Evolutionary conservation across 495 filamentous ascomycete genomes (phyloP).

Genomic region (Mytilinidion resinicola): DNA sequence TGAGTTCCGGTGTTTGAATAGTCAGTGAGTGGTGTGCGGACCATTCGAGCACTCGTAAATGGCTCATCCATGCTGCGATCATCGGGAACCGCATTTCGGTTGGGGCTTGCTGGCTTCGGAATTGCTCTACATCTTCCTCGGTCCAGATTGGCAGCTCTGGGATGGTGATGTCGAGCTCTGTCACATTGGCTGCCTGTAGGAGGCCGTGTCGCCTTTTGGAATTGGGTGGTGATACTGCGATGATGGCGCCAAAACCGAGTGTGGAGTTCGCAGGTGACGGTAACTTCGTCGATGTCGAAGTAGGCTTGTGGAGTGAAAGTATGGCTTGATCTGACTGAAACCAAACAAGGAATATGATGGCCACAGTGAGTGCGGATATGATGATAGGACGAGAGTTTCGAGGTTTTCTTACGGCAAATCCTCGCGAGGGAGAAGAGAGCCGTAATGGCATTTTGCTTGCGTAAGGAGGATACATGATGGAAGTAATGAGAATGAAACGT

Average conservation of each 20-base stretch:
- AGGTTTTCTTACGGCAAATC: too few relatives aligned
- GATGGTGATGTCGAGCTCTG: constrained; percentile 32
- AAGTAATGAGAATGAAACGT: too few relatives aligned
- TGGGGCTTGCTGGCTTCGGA: constrained; percentile 12
- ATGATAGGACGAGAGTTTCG: too few relatives aligned
- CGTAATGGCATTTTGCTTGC: too few relatives aligned
- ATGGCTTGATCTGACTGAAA: too few relatives aligned
- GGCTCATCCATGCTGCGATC: constrained; percentile 31
- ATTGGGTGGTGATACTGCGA: constrained; percentile 26
- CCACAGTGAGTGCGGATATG: too few relatives aligned
- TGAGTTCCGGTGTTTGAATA: neutral
- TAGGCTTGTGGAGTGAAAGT: too few relatives aligned
- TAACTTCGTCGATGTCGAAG: too few relatives aligned
- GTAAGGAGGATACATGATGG: too few relatives aligned
- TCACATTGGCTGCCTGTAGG: constrained; percentile 29
- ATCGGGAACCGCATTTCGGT: constrained; percentile 16
- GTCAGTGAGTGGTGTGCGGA: neutral
- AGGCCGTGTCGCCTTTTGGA: constrained; percentile 26
- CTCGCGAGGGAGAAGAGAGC: too few relatives aligned
- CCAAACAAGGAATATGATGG: too few relatives aligned
- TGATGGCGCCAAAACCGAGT: constrained; percentile 23
- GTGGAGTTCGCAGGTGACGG: neutral
- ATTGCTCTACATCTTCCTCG: constrained; percentile 18
- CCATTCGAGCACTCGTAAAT: constrained; percentile 32
- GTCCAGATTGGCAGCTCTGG: constrained; percentile 32